phyloP scores from a whole-genome alignment of 495 filamentous ascomycete species.

The Neurospora sp. region DNA sequence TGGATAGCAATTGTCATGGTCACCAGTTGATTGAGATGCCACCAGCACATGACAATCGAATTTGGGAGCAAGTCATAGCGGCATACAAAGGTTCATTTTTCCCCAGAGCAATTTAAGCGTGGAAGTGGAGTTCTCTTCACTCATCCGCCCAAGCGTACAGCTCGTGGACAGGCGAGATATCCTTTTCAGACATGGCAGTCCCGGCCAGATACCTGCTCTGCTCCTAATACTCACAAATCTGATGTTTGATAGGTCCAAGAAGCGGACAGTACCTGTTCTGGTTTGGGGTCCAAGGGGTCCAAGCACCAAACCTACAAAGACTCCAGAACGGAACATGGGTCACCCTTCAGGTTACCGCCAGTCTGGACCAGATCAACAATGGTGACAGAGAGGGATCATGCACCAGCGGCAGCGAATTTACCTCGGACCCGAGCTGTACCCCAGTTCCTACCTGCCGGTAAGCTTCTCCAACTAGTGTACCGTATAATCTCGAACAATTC shows the following conservation, averaged over 20 bases:
- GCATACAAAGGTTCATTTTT: background rate
- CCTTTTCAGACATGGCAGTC: background rate
- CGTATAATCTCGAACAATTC: background rate
- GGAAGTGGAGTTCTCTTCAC: background rate
- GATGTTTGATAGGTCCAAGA: background rate
- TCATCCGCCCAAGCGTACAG: background rate
- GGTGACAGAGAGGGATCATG: background rate
- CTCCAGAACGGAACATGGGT: background rate
- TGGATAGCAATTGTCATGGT: background rate
- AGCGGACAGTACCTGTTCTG: background rate
- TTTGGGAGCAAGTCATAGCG: background rate
- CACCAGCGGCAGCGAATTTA: background rate
- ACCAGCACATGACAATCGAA: background rate
- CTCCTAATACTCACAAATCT: background rate
- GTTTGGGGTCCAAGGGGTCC: background rate
- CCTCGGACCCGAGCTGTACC: background rate
- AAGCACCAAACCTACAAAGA: background rate
- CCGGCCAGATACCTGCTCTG: background rate
- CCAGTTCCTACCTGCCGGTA: background rate
- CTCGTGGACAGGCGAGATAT: background rate
- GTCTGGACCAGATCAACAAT: background rate
- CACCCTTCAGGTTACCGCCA: background rate
- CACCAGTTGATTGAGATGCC: background rate
- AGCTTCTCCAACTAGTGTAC: background rate
- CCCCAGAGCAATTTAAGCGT: background rate